Evolutionary conservation across 1,139 yeast genomes (phyloP).

Genomic region (Hyphopichia fennica): DNA sequence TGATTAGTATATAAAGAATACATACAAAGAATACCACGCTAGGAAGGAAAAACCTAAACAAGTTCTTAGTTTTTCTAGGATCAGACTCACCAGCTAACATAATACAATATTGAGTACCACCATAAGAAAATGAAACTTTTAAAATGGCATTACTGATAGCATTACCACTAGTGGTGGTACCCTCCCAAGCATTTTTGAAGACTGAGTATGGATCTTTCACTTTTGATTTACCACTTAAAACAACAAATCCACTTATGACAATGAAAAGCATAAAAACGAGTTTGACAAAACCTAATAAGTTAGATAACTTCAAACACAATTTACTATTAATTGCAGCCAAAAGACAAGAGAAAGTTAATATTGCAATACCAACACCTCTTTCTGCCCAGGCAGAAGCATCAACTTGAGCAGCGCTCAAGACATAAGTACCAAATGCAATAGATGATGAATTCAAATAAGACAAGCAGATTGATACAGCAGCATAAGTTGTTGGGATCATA

Average conservation of each 20-base stretch:
- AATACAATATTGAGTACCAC: conserved; percentile 40
- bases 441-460: conserved; percentile 44
- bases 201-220: conserved; percentile 29
- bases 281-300: conserved; percentile 39
- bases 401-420: conserved; percentile 36
- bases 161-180: conserved; percentile 41
- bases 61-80: conserved; percentile 26
- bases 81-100: conserved; percentile 39
- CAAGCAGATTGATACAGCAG: conserved; percentile 39
- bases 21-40: conserved; percentile 31
- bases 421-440: conserved; percentile 41
- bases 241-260: conserved; percentile 35
- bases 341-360: conserved; percentile 27
- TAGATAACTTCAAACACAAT: conserved; percentile 32
- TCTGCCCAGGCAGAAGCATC: conserved; percentile 37
- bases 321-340: conserved; percentile 29
- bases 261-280: conserved; percentile 37
- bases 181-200: conserved; percentile 39
- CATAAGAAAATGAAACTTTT: conserved; percentile 43
- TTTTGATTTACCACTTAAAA: conserved; percentile 37
- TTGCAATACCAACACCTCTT: conserved; percentile 42
- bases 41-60: conserved; percentile 36
- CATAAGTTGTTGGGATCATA: conserved; percentile 41
- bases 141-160: conserved; percentile 42
- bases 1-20: conserved; percentile 32